These are phyloP conservation scores for Lipomyces lipofer DNA, from an alignment of 805 yeast genomes.

Conservation along the genomic window DNA sequence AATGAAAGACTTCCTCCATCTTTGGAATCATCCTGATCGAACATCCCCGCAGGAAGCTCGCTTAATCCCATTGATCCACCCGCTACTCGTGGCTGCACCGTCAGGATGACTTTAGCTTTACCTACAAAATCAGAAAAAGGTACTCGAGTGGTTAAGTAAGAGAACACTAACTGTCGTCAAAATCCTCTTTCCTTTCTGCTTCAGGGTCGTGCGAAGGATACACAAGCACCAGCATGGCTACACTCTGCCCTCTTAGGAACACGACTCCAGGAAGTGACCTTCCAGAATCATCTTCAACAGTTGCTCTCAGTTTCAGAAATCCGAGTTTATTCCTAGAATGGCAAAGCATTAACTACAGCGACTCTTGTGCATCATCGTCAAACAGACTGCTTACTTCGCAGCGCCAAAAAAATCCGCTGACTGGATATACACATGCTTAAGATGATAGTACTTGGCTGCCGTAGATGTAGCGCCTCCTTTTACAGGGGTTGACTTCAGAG, in stretches of 20 bases:
- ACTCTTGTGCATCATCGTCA: too few relatives aligned
- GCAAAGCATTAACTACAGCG: too few relatives aligned
- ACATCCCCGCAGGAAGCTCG: constrained; percentile 39
- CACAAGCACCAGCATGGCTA: constrained; percentile 34
- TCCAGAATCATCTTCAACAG: constrained; percentile 30
- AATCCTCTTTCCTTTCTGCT: constrained; percentile 20
- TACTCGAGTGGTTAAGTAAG: too few relatives aligned
- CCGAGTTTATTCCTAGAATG: constrained; percentile 27
- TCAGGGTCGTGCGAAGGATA: constrained; percentile 21
- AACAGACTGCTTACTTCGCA: not conserved
- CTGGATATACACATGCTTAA: constrained; percentile 31
- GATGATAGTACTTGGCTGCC: constrained; percentile 8
- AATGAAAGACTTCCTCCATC: constrained; percentile 31
- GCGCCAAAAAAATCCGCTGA: constrained; percentile 32
- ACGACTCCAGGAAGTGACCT: constrained; percentile 35
- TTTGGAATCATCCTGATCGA: constrained; percentile 24
- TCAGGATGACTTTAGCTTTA: constrained; percentile 28
- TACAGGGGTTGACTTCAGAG: constrained; percentile 17
- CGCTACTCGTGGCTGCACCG: constrained; percentile 35
- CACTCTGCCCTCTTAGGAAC: constrained; percentile 35
- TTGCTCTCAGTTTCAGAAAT: constrained; percentile 34
- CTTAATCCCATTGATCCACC: constrained; percentile 29
- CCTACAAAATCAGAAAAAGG: constrained; percentile 1
- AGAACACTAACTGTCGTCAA: constrained; percentile 19
- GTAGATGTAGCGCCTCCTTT: constrained; percentile 8